A percentile compares a stretch with the other conserved stretches of the same genome.
phyloP scores from a whole-genome alignment of 1,284 basidiomycete genomes.

The Ceratobasidium papillatum region DNA sequence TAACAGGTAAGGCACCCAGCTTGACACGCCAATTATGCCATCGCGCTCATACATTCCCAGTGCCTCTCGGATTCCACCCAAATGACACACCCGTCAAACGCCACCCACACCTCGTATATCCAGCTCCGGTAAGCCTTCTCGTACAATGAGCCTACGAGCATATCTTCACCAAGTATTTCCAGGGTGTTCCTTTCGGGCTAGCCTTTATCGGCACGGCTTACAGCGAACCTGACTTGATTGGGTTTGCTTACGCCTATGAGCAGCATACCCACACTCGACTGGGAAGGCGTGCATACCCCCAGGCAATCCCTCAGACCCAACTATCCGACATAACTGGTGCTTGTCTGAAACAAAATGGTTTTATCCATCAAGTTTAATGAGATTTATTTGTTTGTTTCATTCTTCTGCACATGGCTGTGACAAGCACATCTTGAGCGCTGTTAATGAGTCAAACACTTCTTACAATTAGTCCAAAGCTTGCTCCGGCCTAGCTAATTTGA shows the following conservation, averaged over 20 bases:
- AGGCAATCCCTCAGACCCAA: constrained; percentile 69
- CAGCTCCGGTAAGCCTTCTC: constrained; percentile 1
- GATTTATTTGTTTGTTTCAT: no score
- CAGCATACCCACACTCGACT: constrained; percentile 67
- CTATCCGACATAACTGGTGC: constrained; percentile 55
- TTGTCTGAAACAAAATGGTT: no score
- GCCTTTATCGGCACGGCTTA: constrained; percentile 71
- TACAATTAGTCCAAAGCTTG: no score
- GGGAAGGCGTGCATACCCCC: constrained; percentile 60
- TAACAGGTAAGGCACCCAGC: constrained; percentile 53
- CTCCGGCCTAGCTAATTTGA: no score
- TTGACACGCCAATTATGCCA: no score
- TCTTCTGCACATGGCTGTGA: no score
- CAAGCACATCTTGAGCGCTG: no score
- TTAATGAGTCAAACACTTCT: no score
- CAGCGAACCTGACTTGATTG: constrained; percentile 66
- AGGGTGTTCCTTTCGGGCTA: constrained; percentile 67
- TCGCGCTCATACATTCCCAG: neutral
- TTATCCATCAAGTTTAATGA: no score
- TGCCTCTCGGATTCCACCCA: constrained; percentile 27
- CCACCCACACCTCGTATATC: constrained; percentile 3
- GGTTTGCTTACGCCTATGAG: constrained; percentile 71
- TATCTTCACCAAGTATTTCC: neutral
- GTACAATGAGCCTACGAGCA: neutral
- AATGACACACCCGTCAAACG: neutral